Evolutionary conservation across 1,284 basidiomycete genomes (phyloP), one percentile per base, ranked within the genome.

Genomic region (Apiotrichum gamsii): DNA sequence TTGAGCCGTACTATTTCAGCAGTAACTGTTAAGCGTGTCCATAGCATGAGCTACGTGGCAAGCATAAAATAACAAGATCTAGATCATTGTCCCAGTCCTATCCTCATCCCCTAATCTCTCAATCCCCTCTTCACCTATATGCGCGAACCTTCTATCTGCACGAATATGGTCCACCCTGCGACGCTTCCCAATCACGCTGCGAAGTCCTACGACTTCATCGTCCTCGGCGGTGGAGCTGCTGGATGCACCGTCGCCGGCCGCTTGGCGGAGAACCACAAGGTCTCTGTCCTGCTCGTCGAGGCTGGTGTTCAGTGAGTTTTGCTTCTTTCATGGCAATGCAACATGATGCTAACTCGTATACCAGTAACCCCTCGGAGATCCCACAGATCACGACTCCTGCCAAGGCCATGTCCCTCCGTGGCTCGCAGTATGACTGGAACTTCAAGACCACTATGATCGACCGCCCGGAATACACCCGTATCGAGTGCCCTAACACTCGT

Each of bases 201-300:
- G 16, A 23, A 40, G 11, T 25, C 31, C 33, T 52, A 51, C 32
- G 80, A 82, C 68, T 82, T 82, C 55, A 78, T 82, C 52, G 70
- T 82, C 31, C 74, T 81, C 10, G 81, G 80, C 4, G 79, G 74
- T 11, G 81, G 81, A 2, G 69, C 80, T 3, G 75, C 78, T 6
- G 82, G 81, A n/a, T 74, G 76, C 5, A 78, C 77, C 0, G 76
- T 83, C 10, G 81, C 82, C 4, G 72, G 75, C 9, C 75, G 81
- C 9, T 73, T 83, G 9, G 64, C 80, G 0, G 81, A 82, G 59
- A 74, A 81, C 54, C 24, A 37, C 32, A 63, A 78, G 4, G 57
- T 56, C 6, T 63, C 76, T 34, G 74, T 83, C 10, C 72, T 82
- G n/a, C 65, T 82, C 40, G 74, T 83, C 49, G 81, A 83, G 60